Base-by-base conservation (phyloP, 2,329 filamentous ascomycete genomes). In the Microascus cirrosus region DNA sequence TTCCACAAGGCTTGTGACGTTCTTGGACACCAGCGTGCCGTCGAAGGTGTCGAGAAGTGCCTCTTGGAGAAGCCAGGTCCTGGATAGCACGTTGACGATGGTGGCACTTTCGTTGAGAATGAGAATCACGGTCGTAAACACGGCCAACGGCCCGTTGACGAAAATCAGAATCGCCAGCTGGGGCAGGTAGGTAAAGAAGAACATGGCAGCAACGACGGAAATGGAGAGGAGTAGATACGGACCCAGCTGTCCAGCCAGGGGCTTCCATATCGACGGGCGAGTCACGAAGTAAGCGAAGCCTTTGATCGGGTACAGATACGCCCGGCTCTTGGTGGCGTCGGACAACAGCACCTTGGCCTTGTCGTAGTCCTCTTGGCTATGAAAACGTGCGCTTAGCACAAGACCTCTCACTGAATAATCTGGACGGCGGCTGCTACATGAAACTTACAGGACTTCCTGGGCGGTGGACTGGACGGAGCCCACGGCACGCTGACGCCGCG, bases 21-120 rank as follows among this genome's bases (percentile, higher is more conserved):
- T 75, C 54, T 70, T 74, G 1, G 80, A 66, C 8, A 85, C 67
- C 25, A 86, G 71, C 0, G 82, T 84, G 35, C 87, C 90, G 67
- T 96, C 93, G 68, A 96, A 96, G 0, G 89, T 93, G 69, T 96
- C 91, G 28, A 94, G 77, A 36, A 96, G 77, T 0, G 90, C 87
- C 61, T 95, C 90, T 62, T 89, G 84, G 52, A 96, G 81, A 42
- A 96, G 73, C 68, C 90, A 93, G 50, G 81, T 86, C 64, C 85
- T 83, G 10, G 83, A 79, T 18, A 84, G 63, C 39, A 80, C 65
- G 62, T 77, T 81, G 62, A 82, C 76, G 58, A 86, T 75, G 15
- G 80, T 77, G 2, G 82, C 78, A 64, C 80, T 83, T 69, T 85
- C 82, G 62, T 75, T 82, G 51, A 86, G 74, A 2, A 90, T 82